These are phyloP conservation scores for Candida anutae DNA, from an alignment of 1,139 yeast species.

Conservation along the genomic window DNA sequence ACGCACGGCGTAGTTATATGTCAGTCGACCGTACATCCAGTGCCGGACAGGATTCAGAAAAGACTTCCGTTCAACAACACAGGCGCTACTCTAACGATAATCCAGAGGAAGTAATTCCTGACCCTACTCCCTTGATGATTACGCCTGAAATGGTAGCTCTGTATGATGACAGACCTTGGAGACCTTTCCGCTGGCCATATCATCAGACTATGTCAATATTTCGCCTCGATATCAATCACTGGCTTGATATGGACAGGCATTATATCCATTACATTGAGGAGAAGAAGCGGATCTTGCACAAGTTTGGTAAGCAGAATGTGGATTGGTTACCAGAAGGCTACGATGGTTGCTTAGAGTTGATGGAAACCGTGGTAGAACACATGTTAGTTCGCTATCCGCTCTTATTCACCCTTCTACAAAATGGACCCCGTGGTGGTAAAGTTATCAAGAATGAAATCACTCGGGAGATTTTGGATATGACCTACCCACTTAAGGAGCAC, in stretches of 20 bases:
- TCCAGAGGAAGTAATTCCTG: too few relatives aligned
- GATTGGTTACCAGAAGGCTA: slow-evolving; percentile 66
- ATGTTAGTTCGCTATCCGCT: slow-evolving; percentile 56
- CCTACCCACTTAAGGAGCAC: slow-evolving; percentile 51
- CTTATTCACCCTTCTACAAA: slow-evolving; percentile 45
- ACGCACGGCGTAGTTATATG: too few relatives aligned
- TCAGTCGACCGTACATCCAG: too few relatives aligned
- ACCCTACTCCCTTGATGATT: too few relatives aligned
- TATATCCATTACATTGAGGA: slow-evolving; percentile 60
- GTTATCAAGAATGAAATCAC: slow-evolving; percentile 56
- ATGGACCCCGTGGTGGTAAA: slow-evolving; percentile 29
- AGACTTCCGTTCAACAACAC: too few relatives aligned
- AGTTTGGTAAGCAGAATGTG: slow-evolving; percentile 54
- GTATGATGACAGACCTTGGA: slow-evolving; percentile 73
- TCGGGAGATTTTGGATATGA: slow-evolving; percentile 52
- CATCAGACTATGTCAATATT: slow-evolving; percentile 75
- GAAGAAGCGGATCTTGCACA: slow-evolving; percentile 47
- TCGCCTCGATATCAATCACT: slow-evolving; percentile 61
- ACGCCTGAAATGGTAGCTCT: slow-evolving; percentile 37
- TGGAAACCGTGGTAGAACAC: slow-evolving; percentile 55
- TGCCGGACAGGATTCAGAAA: too few relatives aligned
- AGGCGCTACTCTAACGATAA: too few relatives aligned
- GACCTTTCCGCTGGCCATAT: slow-evolving; percentile 76
- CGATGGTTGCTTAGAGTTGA: slow-evolving; percentile 54
- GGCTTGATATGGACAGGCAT: slow-evolving; percentile 77